Evolutionary conservation across 805 yeast species (phyloP).

Genomic region (fission yeast (Schizosaccharomyces pombe)): DNA sequence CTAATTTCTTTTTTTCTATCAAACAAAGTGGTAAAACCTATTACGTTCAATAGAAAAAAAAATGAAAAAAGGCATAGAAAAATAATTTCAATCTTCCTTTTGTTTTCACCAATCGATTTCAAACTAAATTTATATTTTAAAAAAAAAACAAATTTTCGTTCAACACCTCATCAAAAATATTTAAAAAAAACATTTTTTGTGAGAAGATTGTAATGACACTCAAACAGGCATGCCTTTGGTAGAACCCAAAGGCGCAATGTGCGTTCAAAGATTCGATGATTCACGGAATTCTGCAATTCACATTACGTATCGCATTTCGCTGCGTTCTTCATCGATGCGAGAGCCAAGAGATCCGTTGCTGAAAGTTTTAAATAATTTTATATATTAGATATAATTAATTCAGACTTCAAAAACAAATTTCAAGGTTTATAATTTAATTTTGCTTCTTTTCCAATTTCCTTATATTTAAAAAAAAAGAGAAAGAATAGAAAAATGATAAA

Average conservation of each 20-base stretch:
- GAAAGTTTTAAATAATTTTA: constrained; percentile 21
- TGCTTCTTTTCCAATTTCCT: background rate
- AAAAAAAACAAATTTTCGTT: background rate
- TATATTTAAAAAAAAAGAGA: too few species aligned
- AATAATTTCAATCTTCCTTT: too few species aligned
- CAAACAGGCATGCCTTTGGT: constrained; percentile 21
- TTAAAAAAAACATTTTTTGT: too few species aligned
- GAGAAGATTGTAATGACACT: constrained; percentile 21
- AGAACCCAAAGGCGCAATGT: constrained; percentile 23
- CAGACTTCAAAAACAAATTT: too few species aligned
- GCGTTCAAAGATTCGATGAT: constrained; percentile 26
- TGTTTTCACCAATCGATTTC: too few species aligned
- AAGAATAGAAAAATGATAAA: too few species aligned
- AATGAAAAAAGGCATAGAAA: too few species aligned
- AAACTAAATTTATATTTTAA: background rate
- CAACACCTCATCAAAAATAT: constrained; percentile 3
- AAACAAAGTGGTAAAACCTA: background rate
- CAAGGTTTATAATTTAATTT: too few species aligned
- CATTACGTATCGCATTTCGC: constrained; percentile 24
- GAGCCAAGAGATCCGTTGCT: constrained; percentile 23
- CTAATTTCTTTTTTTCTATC: too few species aligned
- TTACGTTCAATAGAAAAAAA: background rate
- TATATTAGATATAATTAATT: too few species aligned
- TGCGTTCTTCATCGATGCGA: constrained; percentile 25
- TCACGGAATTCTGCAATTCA: constrained; percentile 20